phyloP scores from a whole-genome alignment of 2,329 filamentous ascomycete genomes.

The Colletotrichum sp. region DNA sequence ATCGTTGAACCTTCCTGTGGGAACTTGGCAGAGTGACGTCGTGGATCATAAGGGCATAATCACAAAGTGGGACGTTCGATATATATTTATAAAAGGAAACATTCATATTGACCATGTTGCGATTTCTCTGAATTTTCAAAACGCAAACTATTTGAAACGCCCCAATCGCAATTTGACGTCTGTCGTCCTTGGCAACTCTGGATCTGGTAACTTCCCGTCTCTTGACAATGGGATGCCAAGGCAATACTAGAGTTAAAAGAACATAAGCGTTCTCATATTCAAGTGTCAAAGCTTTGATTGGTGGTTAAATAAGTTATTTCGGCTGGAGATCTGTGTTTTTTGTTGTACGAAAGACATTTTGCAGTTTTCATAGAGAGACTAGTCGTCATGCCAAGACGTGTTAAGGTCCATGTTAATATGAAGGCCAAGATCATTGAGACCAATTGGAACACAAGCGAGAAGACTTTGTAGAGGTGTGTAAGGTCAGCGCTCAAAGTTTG shows the following conservation, averaged over 20 bases:
- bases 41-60: neutral
- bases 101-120: fast-evolving
- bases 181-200: neutral
- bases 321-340: neutral
- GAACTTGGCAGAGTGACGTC: neutral
- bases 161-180: neutral
- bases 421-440: neutral
- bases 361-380: neutral
- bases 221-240: fast-evolving
- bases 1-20: neutral
- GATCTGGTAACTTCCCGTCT: neutral
- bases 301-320: neutral
- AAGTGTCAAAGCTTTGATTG: neutral
- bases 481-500: neutral
- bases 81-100: fast-evolving
- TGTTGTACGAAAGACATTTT: neutral
- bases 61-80: fast-evolving
- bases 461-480: neutral
- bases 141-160: neutral
- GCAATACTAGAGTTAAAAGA: fast-evolving
- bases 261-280: fast-evolving
- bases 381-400: neutral
- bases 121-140: neutral
- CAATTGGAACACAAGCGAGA: neutral
- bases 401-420: neutral